phyloP scores from a whole-genome alignment of 2,329 filamentous ascomycete species.

The Fusarium buxicola region DNA sequence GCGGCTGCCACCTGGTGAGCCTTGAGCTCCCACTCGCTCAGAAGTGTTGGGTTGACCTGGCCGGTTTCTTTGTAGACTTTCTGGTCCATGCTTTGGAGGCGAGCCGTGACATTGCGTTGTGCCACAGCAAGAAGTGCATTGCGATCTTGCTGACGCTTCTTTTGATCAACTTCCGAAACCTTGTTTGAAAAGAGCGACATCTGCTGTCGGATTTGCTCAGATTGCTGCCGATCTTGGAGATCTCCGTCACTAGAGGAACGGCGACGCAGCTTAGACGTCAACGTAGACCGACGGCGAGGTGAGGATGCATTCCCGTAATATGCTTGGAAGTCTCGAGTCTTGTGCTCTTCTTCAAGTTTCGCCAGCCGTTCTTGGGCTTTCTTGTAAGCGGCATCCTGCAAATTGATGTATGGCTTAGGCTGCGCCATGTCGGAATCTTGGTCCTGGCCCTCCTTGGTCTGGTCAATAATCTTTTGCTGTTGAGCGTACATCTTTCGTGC shows the following conservation, averaged over 20 bases:
- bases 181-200: constrained; percentile 82
- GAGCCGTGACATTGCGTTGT: constrained; percentile 85
- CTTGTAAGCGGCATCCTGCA: constrained; percentile 89
- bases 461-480: constrained; percentile 71
- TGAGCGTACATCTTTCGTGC: constrained; percentile 85
- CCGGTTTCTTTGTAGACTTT: constrained; percentile 82
- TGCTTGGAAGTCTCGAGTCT: constrained; percentile 73
- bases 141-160: constrained; percentile 80
- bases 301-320: constrained; percentile 74
- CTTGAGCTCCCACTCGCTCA: constrained; percentile 83
- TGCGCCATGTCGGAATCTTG: constrained; percentile 52
- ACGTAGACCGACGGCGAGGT: constrained; percentile 58
- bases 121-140: constrained; percentile 81
- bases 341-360: constrained; percentile 80
- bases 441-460: constrained; percentile 56
- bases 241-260: constrained; percentile 76
- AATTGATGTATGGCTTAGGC: constrained; percentile 68
- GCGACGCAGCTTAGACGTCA: constrained; percentile 67
- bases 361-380: constrained; percentile 85
- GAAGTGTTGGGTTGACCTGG: constrained; percentile 73
- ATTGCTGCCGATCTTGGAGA: constrained; percentile 74
- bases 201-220: constrained; percentile 78
- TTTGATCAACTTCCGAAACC: constrained; percentile 74
- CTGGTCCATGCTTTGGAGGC: constrained; percentile 84
- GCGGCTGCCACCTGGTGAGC: constrained; percentile 76